Conservation (phyloP, 345 rosid genomes). For the Boechera retrofracta region DNA sequence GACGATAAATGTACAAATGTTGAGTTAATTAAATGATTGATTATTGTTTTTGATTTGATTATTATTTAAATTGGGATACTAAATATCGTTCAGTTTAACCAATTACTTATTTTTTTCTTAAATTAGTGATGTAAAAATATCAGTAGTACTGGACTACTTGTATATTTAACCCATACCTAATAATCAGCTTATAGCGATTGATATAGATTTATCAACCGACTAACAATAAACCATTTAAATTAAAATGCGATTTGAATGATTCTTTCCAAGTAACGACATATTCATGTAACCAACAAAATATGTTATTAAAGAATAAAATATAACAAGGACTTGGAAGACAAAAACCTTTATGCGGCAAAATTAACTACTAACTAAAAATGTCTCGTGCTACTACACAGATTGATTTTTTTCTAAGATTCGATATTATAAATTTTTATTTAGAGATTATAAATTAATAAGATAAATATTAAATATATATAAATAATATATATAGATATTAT, state of each 20-base stretch:
- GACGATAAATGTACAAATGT: too few relatives aligned
- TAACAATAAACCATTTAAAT: neutral
- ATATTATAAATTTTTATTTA: too few relatives aligned
- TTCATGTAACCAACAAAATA: constrained; percentile 18
- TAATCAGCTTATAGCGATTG: constrained; percentile 25
- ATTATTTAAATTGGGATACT: too few relatives aligned
- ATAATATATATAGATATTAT: too few relatives aligned
- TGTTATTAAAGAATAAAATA: constrained; percentile 5
- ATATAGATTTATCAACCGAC: constrained; percentile 12
- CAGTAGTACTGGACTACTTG: neutral
- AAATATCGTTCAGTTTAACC: too few relatives aligned
- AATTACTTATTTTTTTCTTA: neutral
- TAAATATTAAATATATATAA: too few relatives aligned
- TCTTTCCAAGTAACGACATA: neutral
- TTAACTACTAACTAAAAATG: neutral
- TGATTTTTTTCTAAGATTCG: too few relatives aligned
- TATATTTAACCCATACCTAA: constrained; percentile 7
- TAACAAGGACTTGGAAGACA: neutral
- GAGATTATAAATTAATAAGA: too few relatives aligned
- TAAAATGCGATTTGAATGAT: constrained; percentile 19
- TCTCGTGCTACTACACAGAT: too few relatives aligned
- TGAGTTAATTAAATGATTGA: too few relatives aligned
- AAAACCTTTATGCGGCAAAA: neutral
- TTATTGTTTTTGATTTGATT: too few relatives aligned
- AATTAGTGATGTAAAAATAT: neutral